phyloP scores from a whole-genome alignment of 2,329 filamentous ascomycete genomes.

The Penicillium sp. region DNA sequence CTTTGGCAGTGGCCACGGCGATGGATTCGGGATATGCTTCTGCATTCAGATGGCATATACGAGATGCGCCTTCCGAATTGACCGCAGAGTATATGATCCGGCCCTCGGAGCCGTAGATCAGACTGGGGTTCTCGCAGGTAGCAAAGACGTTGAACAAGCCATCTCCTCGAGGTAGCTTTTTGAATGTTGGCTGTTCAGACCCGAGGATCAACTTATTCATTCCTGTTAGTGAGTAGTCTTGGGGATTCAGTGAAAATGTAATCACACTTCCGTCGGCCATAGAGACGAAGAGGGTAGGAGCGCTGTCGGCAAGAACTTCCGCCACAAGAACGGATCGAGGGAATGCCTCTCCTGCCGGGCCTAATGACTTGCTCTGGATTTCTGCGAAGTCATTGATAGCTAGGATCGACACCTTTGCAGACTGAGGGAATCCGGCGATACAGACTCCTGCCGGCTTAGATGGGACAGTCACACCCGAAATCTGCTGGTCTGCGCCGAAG shows the following conservation, averaged over 20 bases:
- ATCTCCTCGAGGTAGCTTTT: slow-evolving; percentile 64
- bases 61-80: slow-evolving; percentile 77
- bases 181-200: slow-evolving; percentile 75
- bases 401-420: slow-evolving; percentile 71
- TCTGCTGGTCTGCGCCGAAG: slow-evolving; percentile 64
- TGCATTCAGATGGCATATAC: slow-evolving; percentile 75
- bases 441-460: slow-evolving; percentile 59
- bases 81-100: slow-evolving; percentile 89
- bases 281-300: slow-evolving; percentile 76
- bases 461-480: slow-evolving; percentile 78
- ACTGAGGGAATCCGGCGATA: slow-evolving; percentile 81
- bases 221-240: slow-evolving; percentile 59
- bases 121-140: slow-evolving; percentile 85
- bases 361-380: slow-evolving; percentile 59
- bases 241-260: slow-evolving; percentile 66
- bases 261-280: slow-evolving; percentile 90
- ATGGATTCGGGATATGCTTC: slow-evolving; percentile 76
- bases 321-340: slow-evolving; percentile 77
- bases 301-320: slow-evolving; percentile 62
- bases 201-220: slow-evolving; percentile 81
- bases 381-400: slow-evolving; percentile 61
- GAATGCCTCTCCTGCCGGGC: slow-evolving; percentile 66
- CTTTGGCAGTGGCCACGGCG: slow-evolving; percentile 68
- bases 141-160: slow-evolving; percentile 77
- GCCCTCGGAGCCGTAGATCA: slow-evolving; percentile 86